These are phyloP conservation scores for Prunus armeniaca DNA, from an alignment of 306 rosid species.

Conservation along the genomic window DNA sequence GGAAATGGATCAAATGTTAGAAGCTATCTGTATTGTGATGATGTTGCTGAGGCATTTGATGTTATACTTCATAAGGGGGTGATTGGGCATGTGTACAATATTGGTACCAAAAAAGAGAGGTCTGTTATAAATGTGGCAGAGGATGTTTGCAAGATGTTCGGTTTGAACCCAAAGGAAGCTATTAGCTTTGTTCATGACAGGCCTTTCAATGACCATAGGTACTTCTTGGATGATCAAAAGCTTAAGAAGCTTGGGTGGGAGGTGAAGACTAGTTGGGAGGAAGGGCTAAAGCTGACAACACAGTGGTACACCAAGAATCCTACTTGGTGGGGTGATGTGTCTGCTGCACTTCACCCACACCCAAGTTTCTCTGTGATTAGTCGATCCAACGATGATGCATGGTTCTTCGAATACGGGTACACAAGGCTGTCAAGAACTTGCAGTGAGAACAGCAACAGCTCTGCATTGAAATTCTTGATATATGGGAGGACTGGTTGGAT, in stretches of 20 bases:
- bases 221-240: slow-evolving; percentile 74
- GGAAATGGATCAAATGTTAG: slow-evolving; percentile 75
- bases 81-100: slow-evolving; percentile 61
- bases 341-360: slow-evolving; percentile 61
- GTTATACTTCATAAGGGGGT: slow-evolving; percentile 73
- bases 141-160: slow-evolving; percentile 50
- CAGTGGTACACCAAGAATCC: slow-evolving; percentile 61
- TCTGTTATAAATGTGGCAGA: slow-evolving; percentile 58
- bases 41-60: slow-evolving; percentile 79
- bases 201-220: slow-evolving; percentile 76
- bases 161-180: slow-evolving; percentile 37
- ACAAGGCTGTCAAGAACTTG: slow-evolving; percentile 46
- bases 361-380: slow-evolving; percentile 49
- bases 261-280: slow-evolving; percentile 59
- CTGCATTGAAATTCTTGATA: slow-evolving; percentile 51
- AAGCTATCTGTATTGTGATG: slow-evolving; percentile 56
- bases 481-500: slow-evolving; percentile 79
- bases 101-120: slow-evolving; percentile 66
- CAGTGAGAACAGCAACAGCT: slow-evolving; percentile 26
- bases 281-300: slow-evolving; percentile 60
- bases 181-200: slow-evolving; percentile 69
- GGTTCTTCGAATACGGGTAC: slow-evolving; percentile 50
- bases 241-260: slow-evolving; percentile 66
- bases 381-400: slow-evolving; percentile 47
- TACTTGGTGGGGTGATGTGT: slow-evolving; percentile 79